Conservation (phyloP, 1,284 basidiomycete species). For the Serendipita sp. region DNA sequence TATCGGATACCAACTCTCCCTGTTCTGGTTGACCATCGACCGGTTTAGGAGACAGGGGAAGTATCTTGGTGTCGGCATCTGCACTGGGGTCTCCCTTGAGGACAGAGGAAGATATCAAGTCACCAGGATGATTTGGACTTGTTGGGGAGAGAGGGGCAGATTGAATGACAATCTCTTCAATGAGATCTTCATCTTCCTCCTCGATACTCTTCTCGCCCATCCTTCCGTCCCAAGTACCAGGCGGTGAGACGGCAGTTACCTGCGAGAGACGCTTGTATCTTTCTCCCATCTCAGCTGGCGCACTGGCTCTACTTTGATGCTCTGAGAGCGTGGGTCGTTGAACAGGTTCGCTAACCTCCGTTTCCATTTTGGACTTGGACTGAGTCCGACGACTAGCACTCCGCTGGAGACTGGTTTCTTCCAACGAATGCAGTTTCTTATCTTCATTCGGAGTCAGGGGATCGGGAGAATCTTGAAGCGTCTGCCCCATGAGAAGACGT, state of each 20-base stretch:
- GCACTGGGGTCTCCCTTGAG: background rate
- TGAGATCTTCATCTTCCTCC: no score
- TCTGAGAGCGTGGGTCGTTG: background rate
- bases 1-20: background rate
- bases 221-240: background rate
- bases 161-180: background rate
- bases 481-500: background rate
- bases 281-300: background rate
- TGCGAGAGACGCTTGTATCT: background rate
- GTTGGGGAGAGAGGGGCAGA: background rate
- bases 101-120: no score
- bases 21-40: background rate
- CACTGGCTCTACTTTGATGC: background rate
- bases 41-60: background rate
- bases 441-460: slow-evolving; percentile 17
- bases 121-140: background rate
- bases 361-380: background rate
- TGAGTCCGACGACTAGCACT: background rate
- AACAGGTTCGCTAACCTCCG: background rate
- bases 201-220: no score
- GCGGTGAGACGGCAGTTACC: background rate
- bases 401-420: background rate
- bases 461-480: slow-evolving; percentile 19
- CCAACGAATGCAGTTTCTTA: slow-evolving; percentile 4
- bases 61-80: background rate